Evolutionary conservation across 768 basidiomycete species (phyloP).

Genomic region (Tylopilus sp.): DNA sequence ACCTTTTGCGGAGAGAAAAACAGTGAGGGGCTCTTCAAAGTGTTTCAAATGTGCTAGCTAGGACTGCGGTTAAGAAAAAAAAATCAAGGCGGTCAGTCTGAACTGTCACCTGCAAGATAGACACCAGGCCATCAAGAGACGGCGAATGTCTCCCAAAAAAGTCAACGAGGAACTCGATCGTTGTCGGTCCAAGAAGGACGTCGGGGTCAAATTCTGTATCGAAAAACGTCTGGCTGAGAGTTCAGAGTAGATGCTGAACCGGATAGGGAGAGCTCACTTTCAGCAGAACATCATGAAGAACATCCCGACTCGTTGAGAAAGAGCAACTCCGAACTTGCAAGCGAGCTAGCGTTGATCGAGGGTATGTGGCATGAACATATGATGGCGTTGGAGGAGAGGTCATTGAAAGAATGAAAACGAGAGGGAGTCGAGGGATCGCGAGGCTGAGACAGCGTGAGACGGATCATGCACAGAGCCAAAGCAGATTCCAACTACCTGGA

Average conservation of each 20-base stretch:
- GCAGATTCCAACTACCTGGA: conserved; percentile 49
- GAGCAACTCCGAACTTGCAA: conserved; percentile 52
- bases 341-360: conserved; percentile 55
- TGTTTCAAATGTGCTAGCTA: conserved; percentile 70
- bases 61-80: background rate
- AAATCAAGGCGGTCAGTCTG: background rate
- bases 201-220: conserved; percentile 56
- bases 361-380: conserved; percentile 58
- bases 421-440: conserved; percentile 49
- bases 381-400: conserved; percentile 53
- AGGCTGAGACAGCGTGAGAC: conserved; percentile 37
- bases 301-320: conserved; percentile 44
- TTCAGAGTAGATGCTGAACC: background rate
- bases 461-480: background rate
- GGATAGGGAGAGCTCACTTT: conserved; percentile 38
- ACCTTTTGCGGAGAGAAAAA: conserved; percentile 20
- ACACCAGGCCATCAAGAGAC: conserved; percentile 55
- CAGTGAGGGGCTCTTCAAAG: conserved; percentile 58
- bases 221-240: conserved; percentile 55
- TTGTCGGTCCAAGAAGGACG: conserved; percentile 56
- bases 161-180: conserved; percentile 54
- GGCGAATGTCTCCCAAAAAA: conserved; percentile 53
- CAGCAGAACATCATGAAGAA: conserved; percentile 53
- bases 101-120: conserved; percentile 56
- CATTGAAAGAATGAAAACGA: conserved; percentile 63